Conservation (phyloP, 805 yeast genomes). For the Starmerella davenportii region DNA sequence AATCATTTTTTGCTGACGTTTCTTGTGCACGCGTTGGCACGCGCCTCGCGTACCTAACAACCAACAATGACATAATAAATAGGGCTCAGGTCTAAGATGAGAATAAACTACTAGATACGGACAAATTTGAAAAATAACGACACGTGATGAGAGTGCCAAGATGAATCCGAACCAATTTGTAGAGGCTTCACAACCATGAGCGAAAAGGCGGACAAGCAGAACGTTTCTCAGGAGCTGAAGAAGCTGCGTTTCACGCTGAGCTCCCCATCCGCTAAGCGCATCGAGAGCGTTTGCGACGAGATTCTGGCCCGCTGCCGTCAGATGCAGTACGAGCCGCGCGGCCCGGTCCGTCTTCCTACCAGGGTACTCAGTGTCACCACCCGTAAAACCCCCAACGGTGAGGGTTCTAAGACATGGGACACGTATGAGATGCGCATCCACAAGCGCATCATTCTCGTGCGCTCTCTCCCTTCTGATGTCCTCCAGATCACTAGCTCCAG, state of each 20-base stretch:
- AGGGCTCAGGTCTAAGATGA: no score
- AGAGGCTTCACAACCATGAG: slow-evolving; percentile 19
- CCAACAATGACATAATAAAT: no score
- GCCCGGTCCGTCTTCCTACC: slow-evolving; percentile 99
- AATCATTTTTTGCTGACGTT: no score
- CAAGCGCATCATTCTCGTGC: slow-evolving; percentile 98
- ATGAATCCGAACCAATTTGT: no score
- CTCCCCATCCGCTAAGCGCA: slow-evolving; percentile 95
- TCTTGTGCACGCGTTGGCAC: no score
- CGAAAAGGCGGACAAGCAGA: slow-evolving; percentile 53
- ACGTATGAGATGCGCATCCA: slow-evolving; percentile 99
- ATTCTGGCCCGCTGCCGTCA: slow-evolving; percentile 74
- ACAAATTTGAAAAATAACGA: no score
- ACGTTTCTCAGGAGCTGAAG: slow-evolving; percentile 66
- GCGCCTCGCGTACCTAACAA: no score
- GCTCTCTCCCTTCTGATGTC: slow-evolving; percentile 85
- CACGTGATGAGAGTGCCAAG: no score
- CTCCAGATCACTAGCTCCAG: slow-evolving; percentile 94
- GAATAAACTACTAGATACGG: no score
- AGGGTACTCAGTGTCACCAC: slow-evolving; percentile 94
- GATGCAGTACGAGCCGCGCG: slow-evolving; percentile 70
- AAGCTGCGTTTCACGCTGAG: slow-evolving; percentile 98
- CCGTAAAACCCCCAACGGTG: slow-evolving; percentile 99
- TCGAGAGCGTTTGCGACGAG: slow-evolving; percentile 87
- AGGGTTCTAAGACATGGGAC: slow-evolving; percentile 99